Base-by-base conservation (phyloP, 495 filamentous ascomycete genomes). In the Trichoderma asperelloides region DNA sequence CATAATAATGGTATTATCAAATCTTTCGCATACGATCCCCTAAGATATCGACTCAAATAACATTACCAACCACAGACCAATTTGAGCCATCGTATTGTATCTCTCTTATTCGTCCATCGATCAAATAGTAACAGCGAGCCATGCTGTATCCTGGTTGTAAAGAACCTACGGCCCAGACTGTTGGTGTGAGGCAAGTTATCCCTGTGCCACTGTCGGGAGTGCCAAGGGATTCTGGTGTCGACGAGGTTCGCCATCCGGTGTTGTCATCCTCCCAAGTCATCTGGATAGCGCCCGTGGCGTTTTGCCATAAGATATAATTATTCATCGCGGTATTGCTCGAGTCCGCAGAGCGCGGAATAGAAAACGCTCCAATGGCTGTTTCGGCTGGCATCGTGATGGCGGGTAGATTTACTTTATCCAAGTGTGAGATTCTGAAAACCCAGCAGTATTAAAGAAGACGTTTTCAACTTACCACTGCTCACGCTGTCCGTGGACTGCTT, bases 1-100 rank as follows among this genome's bases (percentile, higher is more conserved):
- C 5, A 37, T 2, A 37, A 37, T 37, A 0, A 0, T 37, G 5
- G 33, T 37, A 37, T 37, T 37, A 37, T 37, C 33, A 4, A 37
- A 37, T 8, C 0, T 6, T 33, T 7, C 33, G 33, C 33, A 37
- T 0, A 37, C 0, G 23, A n/a, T 1, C 47, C 21, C 47, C n/a
- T 18, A 25, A 51, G 23, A 3, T 5, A 3, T 9, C 6, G 2
- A 3, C 3, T 51, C 47, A 9, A n/a, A 21, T 21, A 23, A 51
- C 47, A 9, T 51, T 51, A 0, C 47, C 47, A 25, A 51, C 21
- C 47, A 51, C 47, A n/a, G 47, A 51, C 47, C 47, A 51, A 8
- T 51, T 51, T 23, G 47, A 51, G 47, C 47, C 47, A 23, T 51
- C 47, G n/a, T 51, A 51, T n/a, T 51, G 47, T n/a, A 51, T n/a